Base-by-base conservation (phyloP, 345 rosid genomes). In the Kernera saxatilis region DNA sequence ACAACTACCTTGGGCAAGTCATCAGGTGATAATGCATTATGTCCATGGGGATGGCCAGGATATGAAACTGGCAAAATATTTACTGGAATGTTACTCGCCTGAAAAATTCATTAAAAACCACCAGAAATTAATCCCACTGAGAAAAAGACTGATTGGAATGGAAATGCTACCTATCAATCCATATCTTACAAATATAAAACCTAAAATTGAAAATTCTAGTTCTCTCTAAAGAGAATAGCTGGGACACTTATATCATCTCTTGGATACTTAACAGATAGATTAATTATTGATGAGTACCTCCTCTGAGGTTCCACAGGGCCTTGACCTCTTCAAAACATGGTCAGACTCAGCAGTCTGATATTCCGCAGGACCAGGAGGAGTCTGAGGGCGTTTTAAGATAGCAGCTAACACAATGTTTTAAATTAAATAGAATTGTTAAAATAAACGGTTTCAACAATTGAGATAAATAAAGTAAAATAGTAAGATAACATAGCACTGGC, bases 311-410 rank as follows among this genome's bases (percentile, higher is more conserved):
- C 90, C 96, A 61, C 80, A 87, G 12, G 91, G 83, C 64, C 92
- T 79, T 45, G 93, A 27, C 77, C 98, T 87, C 87, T 86, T 89
- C 79, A 83, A 27, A 35, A 82, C 82, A 78, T 79, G 83, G 62
- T 86, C 91, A 70, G 96, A 89, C 67, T 87, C 96, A 58, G 98
- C 93, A 46, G 88, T 84, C 70, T 86, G 96, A 75, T 87, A 89
- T 70, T 92, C 93, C 76, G 80, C 74, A 54, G 84, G 71, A 14
- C 88, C 74, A 39, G 87, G 83, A 29, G 90, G 89, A 25, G 87
- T 88, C 78, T 90, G 80, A 27, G 96, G 96, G 56, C 87, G 88
- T 74, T 91, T 91, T 73, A 82, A 61, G 67, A 87, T 67, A 59
- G 86, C 87, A 79, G 85, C 81, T 80, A 49, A 49, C 61, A 72